Conservation (phyloP, 2,329 filamentous ascomycete genomes). For the Phialophora tarda region DNA sequence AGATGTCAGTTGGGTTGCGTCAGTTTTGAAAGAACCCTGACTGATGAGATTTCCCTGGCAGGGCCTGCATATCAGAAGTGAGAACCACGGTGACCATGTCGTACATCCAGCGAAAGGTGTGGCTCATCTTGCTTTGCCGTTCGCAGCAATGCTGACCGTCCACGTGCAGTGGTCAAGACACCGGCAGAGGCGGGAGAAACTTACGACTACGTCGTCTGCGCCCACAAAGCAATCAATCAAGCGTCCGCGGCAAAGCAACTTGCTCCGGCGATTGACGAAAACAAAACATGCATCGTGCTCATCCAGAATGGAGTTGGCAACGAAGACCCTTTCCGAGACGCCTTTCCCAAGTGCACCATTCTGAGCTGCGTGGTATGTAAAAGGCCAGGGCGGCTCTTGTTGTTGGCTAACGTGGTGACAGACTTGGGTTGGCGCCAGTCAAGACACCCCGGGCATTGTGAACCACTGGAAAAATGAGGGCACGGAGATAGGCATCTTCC, state of each 20-base stretch:
- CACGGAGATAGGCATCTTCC: conserved; percentile 61
- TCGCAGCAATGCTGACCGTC: conserved; percentile 12
- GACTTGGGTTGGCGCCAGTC: conserved; percentile 61
- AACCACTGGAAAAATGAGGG: conserved; percentile 60
- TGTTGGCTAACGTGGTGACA: conserved; percentile 31
- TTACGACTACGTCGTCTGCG: conserved; percentile 49
- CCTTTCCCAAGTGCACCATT: conserved; percentile 44
- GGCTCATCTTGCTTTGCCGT: neutral
- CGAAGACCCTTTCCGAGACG: conserved; percentile 47
- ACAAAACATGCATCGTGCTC: conserved; percentile 47
- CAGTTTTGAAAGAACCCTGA: neutral
- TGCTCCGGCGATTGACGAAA: conserved; percentile 46
- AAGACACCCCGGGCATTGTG: conserved; percentile 57
- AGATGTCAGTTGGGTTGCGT: conserved; percentile 42
- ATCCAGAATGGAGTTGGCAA: conserved; percentile 53
- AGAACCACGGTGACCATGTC: conserved; percentile 50
- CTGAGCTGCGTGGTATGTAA: conserved; percentile 51
- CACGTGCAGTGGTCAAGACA: conserved; percentile 46
- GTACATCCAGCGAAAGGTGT: conserved; percentile 47
- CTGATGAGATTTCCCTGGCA: conserved; percentile 26
- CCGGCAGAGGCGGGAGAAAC: conserved; percentile 44
- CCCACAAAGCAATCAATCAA: conserved; percentile 52
- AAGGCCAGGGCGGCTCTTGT: conserved; percentile 22
- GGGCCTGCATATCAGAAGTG: conserved; percentile 52
- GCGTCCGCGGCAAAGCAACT: conserved; percentile 46